Evolutionary conservation across 441 rosid species (phyloP), one percentile per base, ranked within the genome.

Genomic region (Cnidoscolus chayamansa): DNA sequence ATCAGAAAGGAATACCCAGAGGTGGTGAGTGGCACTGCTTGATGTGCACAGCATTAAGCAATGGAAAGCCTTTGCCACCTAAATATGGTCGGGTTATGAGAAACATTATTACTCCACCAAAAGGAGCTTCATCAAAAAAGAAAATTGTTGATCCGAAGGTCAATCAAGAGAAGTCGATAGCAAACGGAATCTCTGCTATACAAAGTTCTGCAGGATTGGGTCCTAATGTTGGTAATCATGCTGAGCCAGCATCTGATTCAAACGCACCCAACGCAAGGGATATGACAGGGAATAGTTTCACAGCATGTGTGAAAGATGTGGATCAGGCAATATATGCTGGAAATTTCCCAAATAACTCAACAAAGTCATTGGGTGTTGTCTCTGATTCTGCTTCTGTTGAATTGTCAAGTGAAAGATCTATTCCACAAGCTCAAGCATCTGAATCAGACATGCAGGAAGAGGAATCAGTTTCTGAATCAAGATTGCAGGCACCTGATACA

Each of bases 21-120:
- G 85, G 83, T 75, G 99, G 84, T 71, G 99, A 95, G 81, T 93
- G 99, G 98, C 95, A 93, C 83, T 95, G 99, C 83, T 71, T 84
- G 71, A 93, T 81, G 77, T 95, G 97, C 82, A 78, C 86, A 77
- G 77, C 86, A 62, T 75, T 84, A 76, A 87, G 89, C 81, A 88
- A 84, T 71, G 96, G 99, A 61, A 95, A 93, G 84, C 93, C 97
- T 70, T 85, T 90, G 80, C 95, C 97, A 43, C 98, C 97, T 72
- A 85, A 87, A 74, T 90, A 92, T 81, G 99, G 99, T 9, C 93
- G 97, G 78, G 88, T 89, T 66, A 81, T 91, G 97, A 86, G 94
- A 77, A 86, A 87, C 72, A 70, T 76, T 25, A 7, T 4, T 31
- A 84, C 75, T 74, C 67, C 85, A 64, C 63, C 90, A 20, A 96